These are phyloP conservation scores for Apophysomyces ossiformis DNA, from an alignment of 371 early-diverging fungal species.

Conservation along the genomic window DNA sequence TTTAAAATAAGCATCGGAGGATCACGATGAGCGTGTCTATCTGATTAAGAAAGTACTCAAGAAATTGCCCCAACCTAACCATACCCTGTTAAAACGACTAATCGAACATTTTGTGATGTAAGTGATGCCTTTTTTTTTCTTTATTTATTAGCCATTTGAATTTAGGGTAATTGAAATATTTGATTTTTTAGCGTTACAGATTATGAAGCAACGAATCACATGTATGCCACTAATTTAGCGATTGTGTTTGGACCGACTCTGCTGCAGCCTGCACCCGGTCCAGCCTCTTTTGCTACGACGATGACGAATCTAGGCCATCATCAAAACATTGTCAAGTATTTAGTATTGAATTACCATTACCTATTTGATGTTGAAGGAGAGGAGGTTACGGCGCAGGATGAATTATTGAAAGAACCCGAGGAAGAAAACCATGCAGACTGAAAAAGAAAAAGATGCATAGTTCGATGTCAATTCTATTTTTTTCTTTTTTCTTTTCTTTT, in stretches of 20 bases:
- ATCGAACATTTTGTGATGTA: constrained; percentile 80
- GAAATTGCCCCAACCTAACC: constrained; percentile 72
- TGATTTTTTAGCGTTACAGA: constrained; percentile 68
- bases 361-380: constrained; percentile 82
- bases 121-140: constrained; percentile 15
- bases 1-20: constrained; percentile 57
- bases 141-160: background rate
- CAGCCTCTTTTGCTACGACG: constrained; percentile 74
- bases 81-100: constrained; percentile 69
- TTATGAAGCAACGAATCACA: constrained; percentile 82
- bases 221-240: constrained; percentile 87
- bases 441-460: too few relatives aligned
- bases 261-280: constrained; percentile 74
- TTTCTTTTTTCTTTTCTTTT: background rate
- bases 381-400: constrained; percentile 24
- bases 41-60: constrained; percentile 77
- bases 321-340: constrained; percentile 78
- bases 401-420: constrained; percentile 12
- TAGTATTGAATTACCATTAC: constrained; percentile 86
- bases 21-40: constrained; percentile 80
- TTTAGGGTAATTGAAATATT: constrained; percentile 1
- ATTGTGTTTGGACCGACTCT: constrained; percentile 89
- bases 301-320: constrained; percentile 86
- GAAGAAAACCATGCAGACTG: constrained; percentile 19
- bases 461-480: too few relatives aligned